A percentile compares a stretch with the other conserved stretches of the same genome.
phyloP scores from a whole-genome alignment of 306 rosid species.

The Cicer yamashitae region DNA sequence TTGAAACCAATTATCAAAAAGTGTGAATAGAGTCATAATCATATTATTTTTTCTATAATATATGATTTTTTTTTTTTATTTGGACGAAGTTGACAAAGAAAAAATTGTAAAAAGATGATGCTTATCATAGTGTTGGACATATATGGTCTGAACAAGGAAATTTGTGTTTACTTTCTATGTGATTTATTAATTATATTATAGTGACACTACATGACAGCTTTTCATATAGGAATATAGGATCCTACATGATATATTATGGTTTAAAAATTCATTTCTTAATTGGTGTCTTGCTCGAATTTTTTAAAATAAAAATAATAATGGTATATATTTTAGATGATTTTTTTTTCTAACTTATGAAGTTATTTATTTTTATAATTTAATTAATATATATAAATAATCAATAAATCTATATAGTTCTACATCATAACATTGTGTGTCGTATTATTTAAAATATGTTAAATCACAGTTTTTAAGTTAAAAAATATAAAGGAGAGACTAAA shows the following conservation, averaged over 20 bases:
- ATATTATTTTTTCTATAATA: conserved; percentile 5
- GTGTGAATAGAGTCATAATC: conserved; percentile 31
- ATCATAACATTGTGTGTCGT: too few species aligned
- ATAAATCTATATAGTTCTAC: too few species aligned
- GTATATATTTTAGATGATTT: too few species aligned
- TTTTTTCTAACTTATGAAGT: too few species aligned
- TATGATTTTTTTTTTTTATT: conserved; percentile 6
- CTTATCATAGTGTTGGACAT: conserved; percentile 26
- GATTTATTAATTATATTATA: conserved; percentile 33
- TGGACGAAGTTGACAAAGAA: conserved; percentile 59
- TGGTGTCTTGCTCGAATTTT: too few species aligned
- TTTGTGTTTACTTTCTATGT: conserved; percentile 35
- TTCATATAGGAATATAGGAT: conserved; percentile 5
- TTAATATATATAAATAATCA: too few species aligned
- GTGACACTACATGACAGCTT: conserved; percentile 50
- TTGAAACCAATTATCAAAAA: conserved; percentile 22
- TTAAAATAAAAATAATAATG: too few species aligned
- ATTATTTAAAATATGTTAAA: too few species aligned
- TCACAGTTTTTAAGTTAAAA: too few species aligned
- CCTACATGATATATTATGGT: not conserved
- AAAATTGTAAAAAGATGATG: conserved; percentile 39
- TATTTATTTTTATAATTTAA: too few species aligned
- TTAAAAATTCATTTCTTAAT: too few species aligned
- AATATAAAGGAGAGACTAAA: too few species aligned
- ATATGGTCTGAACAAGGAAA: conserved; percentile 46